Percentiles rank a stretch among this genome's conserved stretches.
Evolutionary conservation across 495 filamentous ascomycete genomes (phyloP).

Genomic region (Cryomyces antarcticus): DNA sequence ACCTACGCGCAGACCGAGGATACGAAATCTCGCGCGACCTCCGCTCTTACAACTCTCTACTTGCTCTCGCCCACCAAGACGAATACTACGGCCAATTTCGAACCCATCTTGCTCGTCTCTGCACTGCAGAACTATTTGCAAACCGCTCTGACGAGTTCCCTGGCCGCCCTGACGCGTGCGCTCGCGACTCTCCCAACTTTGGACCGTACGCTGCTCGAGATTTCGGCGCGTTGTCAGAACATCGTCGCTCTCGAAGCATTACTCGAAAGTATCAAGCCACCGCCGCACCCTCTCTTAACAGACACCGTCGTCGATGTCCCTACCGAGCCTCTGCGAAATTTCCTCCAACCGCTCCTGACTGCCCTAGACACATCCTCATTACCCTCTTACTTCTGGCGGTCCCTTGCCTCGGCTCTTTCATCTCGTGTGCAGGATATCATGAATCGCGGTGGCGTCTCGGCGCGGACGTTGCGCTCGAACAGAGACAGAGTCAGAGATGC

Average conservation of each 20-base stretch:
- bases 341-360: conserved; percentile 53
- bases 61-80: conserved; percentile 46
- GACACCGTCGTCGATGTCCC: conserved; percentile 1
- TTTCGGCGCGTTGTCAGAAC: conserved; percentile 72
- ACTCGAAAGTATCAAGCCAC: conserved; percentile 43
- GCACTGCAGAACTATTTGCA: conserved; percentile 67
- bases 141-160: conserved; percentile 49
- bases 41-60: conserved; percentile 60
- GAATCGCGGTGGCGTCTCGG: conserved; percentile 58
- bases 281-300: conserved; percentile 40
- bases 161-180: conserved; percentile 47
- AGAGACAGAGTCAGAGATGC: conserved; percentile 54
- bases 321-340: conserved; percentile 23
- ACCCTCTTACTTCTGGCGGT: conserved; percentile 79
- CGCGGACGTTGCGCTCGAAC: conserved; percentile 59
- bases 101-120: conserved; percentile 51
- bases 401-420: conserved; percentile 57
- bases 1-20: conserved; percentile 61
- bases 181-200: conserved; percentile 65
- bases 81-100: conserved; percentile 25
- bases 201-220: conserved; percentile 62
- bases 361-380: conserved; percentile 73
- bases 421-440: conserved; percentile 66
- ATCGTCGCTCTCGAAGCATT: conserved; percentile 70
- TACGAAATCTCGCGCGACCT: conserved; percentile 46